Evolutionary conservation across 139 green algal genomes (phyloP), one percentile per base, ranked within the genome.

Genomic region (Asterochloris erici): DNA sequence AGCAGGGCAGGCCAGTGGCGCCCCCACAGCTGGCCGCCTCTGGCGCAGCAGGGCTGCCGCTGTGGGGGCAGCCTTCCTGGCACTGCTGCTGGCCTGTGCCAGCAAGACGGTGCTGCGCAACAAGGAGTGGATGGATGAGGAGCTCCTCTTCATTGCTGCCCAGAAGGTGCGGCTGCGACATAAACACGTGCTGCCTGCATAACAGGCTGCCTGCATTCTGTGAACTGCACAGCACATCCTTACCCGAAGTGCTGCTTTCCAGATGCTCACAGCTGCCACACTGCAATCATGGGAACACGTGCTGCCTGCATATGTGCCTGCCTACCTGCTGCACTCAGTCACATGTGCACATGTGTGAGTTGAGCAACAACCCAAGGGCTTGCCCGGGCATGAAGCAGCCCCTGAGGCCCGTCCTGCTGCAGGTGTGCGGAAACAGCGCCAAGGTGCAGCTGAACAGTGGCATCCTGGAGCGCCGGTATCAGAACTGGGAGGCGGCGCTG

Each of bases 361-460:
- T 6, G n/a, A n/a, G n/a, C n/a, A n/a, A n/a, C n/a, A n/a, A n/a
- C n/a, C n/a, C n/a, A n/a, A n/a, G n/a, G n/a, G n/a, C n/a, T n/a
- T n/a, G n/a, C n/a, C n/a, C n/a, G n/a, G n/a, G n/a, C n/a, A n/a
- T n/a, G n/a, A n/a, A n/a, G n/a, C n/a, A n/a, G n/a, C n/a, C n/a
- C 64, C 17, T 70, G 66, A 9, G 66, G 66, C 19, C 21, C 66
- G 4, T 24, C 21, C 11, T 24, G 11, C 6, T 63, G 29, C 85
- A 92, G 87, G 93, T 96, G 63, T 96, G 93, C 75, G 64, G 74
- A 14, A 73, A 83, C 82, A 92, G 87, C 71, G 91, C 90, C 81
- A 96, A 96, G 87, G 93, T 97, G 81, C 88, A 90, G 82, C 86
- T 95, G 68, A 97, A 97, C 90, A 91, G 82, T 38, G 93, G 91